Percentiles rank a stretch among this genome's conserved stretches.
phyloP scores from a whole-genome alignment of 2,329 filamentous ascomycete genomes.

The Penicillium hesseltinei region DNA sequence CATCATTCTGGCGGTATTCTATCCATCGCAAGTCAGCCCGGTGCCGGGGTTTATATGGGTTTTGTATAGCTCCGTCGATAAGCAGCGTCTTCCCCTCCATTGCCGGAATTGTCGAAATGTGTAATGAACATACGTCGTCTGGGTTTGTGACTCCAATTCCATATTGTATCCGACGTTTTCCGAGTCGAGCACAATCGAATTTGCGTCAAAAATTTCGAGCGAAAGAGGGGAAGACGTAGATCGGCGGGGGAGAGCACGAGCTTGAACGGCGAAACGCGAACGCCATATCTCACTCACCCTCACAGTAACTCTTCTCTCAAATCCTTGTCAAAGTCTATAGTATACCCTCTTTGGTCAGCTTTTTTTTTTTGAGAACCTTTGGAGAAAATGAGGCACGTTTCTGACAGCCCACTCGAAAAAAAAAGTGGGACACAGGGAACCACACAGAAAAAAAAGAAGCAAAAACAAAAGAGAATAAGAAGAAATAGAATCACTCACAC shows the following conservation, averaged over 20 bases:
- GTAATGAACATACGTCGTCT: background rate
- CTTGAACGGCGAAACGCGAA: slow-evolving; percentile 3
- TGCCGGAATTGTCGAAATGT: background rate
- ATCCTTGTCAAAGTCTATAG: slow-evolving; percentile 24
- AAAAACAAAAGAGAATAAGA: background rate
- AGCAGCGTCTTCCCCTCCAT: slow-evolving; percentile 12
- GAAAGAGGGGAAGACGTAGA: slow-evolving; percentile 12
- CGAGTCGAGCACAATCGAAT: background rate
- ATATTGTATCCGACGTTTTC: background rate
- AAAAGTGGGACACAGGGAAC: slow-evolving; percentile 13
- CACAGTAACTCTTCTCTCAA: slow-evolving; percentile 27
- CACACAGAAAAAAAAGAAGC: slow-evolving; percentile 1
- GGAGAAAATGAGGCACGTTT: slow-evolving; percentile 24
- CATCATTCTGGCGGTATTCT: slow-evolving; percentile 59
- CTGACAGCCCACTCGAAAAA: slow-evolving; percentile 30
- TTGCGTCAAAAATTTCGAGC: slow-evolving; percentile 5
- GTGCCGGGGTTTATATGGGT: slow-evolving; percentile 1
- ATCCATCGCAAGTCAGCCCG: slow-evolving; percentile 19
- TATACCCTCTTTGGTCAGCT: slow-evolving; percentile 16
- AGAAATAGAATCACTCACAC: background rate
- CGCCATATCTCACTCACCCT: slow-evolving; percentile 28
- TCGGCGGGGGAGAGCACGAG: slow-evolving; percentile 8
- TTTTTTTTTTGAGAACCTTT: slow-evolving; percentile 28
- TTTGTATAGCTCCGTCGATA: slow-evolving; percentile 4
- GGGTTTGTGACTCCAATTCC: background rate